Conservation (phyloP, 768 basidiomycete genomes). For the Trichaptum fuscoviolaceum region DNA sequence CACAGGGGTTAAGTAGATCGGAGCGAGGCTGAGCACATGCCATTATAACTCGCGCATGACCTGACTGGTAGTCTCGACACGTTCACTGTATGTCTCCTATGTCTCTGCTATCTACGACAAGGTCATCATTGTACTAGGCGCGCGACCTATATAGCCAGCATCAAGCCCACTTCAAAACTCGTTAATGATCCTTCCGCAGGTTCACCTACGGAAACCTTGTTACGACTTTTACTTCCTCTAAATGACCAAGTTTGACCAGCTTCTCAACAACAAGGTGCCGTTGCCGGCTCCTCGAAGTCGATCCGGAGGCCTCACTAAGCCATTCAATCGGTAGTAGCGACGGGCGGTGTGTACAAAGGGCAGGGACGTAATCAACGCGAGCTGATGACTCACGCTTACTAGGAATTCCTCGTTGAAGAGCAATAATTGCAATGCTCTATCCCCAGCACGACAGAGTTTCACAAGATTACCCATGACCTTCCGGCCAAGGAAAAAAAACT, state of each 20-base stretch:
- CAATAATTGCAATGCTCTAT: conserved; percentile 91
- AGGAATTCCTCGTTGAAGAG: conserved; percentile 90
- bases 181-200: no score
- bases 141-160: no score
- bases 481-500: conserved; percentile 70
- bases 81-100: no score
- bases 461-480: conserved; percentile 75
- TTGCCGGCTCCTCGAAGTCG: conserved; percentile 57
- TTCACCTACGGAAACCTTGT: no score
- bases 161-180: conserved; percentile 26
- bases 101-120: no score
- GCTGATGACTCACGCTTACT: conserved; percentile 87
- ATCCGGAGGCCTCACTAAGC: conserved; percentile 86
- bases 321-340: conserved; percentile 90
- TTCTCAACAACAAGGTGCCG: conserved; percentile 46
- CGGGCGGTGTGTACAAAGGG: conserved; percentile 89
- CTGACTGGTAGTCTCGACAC: no score
- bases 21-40: no score
- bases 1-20: no score
- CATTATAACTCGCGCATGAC: no score
- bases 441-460: conserved; percentile 78
- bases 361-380: conserved; percentile 87
- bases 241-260: no score
- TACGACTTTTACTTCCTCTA: no score
- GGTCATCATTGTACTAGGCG: no score